Conservation (phyloP, 2,329 filamentous ascomycete species). For the Mycocentrospora acerina region DNA sequence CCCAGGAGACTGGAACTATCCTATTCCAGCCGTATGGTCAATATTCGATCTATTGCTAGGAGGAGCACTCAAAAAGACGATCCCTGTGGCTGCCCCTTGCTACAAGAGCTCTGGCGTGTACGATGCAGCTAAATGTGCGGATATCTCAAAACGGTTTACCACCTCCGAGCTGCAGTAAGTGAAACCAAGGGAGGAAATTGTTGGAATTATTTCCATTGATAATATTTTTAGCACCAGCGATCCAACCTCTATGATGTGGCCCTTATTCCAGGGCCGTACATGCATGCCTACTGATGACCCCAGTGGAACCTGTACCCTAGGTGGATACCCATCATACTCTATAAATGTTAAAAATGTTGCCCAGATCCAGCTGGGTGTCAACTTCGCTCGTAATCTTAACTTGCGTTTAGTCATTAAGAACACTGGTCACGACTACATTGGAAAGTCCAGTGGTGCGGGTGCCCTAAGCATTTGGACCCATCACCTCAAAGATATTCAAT, state of each 20-base stretch:
- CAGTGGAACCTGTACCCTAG: conserved; percentile 12
- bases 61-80: conserved; percentile 18
- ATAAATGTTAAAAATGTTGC: conserved; percentile 17
- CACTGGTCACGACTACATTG: conserved; percentile 21
- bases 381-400: conserved; percentile 19
- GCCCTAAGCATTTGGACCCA: conserved; percentile 34
- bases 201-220: not conserved
- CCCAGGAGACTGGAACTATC: conserved; percentile 22
- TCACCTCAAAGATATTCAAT: conserved; percentile 21
- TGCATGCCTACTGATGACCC: conserved; percentile 21
- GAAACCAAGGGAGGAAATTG: too few species aligned
- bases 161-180: conserved; percentile 11
- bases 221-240: conserved; percentile 11
- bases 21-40: conserved; percentile 14
- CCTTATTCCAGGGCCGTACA: conserved; percentile 25
- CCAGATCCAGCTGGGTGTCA: conserved; percentile 17
- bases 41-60: conserved; percentile 17
- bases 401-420: conserved; percentile 19
- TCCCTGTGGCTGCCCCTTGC: conserved; percentile 25
- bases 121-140: conserved; percentile 14
- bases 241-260: conserved; percentile 28
- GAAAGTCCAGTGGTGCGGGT: conserved; percentile 27
- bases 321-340: conserved; percentile 17
- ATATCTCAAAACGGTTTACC: conserved; percentile 11
- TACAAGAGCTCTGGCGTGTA: conserved; percentile 17